Base-by-base conservation (phyloP, 768 basidiomycete genomes). In the Steccherinum ochraceum region DNA sequence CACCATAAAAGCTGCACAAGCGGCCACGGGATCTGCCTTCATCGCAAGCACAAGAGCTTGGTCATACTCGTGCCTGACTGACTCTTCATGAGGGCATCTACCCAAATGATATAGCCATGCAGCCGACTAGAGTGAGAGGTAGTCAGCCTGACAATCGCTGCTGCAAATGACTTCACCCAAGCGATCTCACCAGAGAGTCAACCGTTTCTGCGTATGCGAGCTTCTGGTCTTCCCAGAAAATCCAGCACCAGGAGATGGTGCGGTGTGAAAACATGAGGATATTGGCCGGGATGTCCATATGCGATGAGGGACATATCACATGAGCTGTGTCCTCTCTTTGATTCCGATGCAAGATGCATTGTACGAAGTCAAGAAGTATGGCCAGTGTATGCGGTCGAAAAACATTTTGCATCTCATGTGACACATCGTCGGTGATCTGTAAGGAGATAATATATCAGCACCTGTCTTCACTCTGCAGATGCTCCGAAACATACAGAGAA, bases 171-270 rank as follows among this genome's bases (percentile, higher is more conserved):
- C n/a, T n/a, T n/a, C n/a, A n/a, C n/a, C n/a, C n/a, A n/a, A n/a
- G n/a, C n/a, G n/a, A n/a, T n/a, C 75, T 58, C 57, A 85, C 86
- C 52, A 84, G 57, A 44, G 61, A 61, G 3, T 71, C 63, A 43
- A 85, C 69, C 24, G 66, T 67, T 48, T 84, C 83, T 1, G 74
- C 67, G 27, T 79, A 65, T 24, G 74, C 69, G 35, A 68, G 61
- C 19, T 78, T 72, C 52, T 69, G 67, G 57, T 86, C 84, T 44
- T 67, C 62, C 83, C 84, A 89, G 5, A 74, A 63, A 11, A 61
- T 65, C 86, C 88, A 90, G 49, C 70, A 71, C 86, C 86, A 88
- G 1, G 76, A 73, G 2, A 84, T 62, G 11, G 75, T 65, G 11
- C 71, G 55, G 24, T 80, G 78, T 79, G 81, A 87, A 53, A 67